These are phyloP conservation scores for Blepharisma undulans DNA, from an alignment of 169 alveolate genomes.

Conservation along the genomic window DNA sequence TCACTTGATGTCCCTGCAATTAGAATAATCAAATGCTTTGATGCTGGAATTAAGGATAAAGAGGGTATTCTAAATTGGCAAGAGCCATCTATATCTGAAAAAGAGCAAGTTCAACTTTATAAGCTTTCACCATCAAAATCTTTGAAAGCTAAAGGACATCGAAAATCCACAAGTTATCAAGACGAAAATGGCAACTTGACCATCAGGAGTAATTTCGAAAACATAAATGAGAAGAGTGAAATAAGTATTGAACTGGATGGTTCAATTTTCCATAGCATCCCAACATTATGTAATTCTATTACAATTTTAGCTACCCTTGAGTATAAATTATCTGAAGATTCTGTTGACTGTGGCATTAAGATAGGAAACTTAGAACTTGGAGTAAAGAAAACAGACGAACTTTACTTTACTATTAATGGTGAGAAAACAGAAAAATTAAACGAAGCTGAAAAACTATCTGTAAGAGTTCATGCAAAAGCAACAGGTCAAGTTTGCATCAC, in stretches of 20 bases:
- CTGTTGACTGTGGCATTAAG: no score
- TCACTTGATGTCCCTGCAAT: slow-evolving; percentile 5
- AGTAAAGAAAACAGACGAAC: neutral
- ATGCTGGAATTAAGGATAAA: neutral
- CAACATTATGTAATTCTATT: no score
- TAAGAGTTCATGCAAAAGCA: neutral
- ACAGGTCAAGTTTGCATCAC: neutral
- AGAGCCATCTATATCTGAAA: slow-evolving; percentile 3
- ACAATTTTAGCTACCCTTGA: no score
- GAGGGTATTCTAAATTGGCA: neutral
- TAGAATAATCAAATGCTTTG: slow-evolving; percentile 14
- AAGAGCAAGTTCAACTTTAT: neutral
- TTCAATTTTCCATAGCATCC: no score
- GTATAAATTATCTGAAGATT: no score
- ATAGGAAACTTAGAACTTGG: no score
- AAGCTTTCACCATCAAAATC: neutral
- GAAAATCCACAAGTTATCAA: no score
- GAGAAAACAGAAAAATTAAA: neutral
- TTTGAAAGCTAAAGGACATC: no score
- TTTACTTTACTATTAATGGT: neutral
- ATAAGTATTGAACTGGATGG: no score
- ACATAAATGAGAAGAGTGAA: no score
- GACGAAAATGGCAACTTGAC: no score
- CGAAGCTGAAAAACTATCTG: neutral
- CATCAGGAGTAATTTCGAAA: no score